Conservation (phyloP, 2,329 filamentous ascomycete genomes). For the Didymella keratinophila region DNA sequence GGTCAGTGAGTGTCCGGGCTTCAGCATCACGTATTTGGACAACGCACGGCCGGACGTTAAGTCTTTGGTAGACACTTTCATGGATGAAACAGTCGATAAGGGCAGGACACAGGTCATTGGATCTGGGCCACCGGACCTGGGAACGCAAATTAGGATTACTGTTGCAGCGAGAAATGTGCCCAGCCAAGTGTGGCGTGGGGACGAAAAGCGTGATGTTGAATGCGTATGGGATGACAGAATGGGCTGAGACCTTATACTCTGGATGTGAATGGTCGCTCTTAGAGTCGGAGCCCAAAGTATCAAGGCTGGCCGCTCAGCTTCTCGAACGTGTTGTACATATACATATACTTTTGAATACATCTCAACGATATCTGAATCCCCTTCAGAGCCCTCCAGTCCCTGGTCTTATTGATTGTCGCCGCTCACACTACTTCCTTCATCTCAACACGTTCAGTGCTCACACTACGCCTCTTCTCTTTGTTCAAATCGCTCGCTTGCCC, state of each 20-base stretch:
- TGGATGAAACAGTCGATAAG: constrained; percentile 24
- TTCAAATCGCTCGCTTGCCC: constrained; percentile 19
- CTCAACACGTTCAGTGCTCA: constrained; percentile 33
- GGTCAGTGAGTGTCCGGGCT: constrained; percentile 20
- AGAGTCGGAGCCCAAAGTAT: too few relatives aligned
- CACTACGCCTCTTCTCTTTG: constrained; percentile 19
- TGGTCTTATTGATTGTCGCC: too few relatives aligned
- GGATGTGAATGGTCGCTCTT: too few relatives aligned
- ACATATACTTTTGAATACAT: too few relatives aligned
- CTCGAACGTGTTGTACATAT: too few relatives aligned
- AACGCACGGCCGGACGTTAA: constrained; percentile 28
- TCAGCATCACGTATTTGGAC: constrained; percentile 33
- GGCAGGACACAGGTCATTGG: constrained; percentile 36
- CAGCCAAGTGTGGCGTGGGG: constrained; percentile 37
- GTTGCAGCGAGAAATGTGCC: constrained; percentile 34
- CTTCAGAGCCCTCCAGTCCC: not conserved
- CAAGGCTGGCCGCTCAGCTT: too few relatives aligned
- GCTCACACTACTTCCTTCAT: constrained; percentile 36
- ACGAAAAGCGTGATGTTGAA: constrained; percentile 36
- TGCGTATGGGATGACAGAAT: constrained; percentile 44
- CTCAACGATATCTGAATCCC: not conserved
- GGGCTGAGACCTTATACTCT: constrained; percentile 21
- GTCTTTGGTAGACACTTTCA: constrained; percentile 24
- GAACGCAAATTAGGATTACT: constrained; percentile 36
- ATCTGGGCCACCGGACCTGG: constrained; percentile 34